Evolutionary conservation across 768 basidiomycete genomes (phyloP), one percentile per base, ranked within the genome.

Genomic region (Lentinus tigrinus): DNA sequence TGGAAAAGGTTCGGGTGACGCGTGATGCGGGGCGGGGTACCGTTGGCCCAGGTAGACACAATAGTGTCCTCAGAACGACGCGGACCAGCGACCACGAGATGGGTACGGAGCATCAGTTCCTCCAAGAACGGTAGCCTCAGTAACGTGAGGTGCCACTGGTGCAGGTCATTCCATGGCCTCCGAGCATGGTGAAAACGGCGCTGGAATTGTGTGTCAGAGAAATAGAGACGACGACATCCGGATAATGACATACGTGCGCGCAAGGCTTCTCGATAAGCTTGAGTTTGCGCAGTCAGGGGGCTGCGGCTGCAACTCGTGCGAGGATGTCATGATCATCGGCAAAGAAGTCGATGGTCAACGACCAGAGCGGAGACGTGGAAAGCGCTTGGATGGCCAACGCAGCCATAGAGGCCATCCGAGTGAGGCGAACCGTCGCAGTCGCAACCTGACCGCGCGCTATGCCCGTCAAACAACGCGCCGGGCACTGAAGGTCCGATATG

Each of bases 311-410:
- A 5, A 57, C 19, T 23, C 31, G 47, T 3, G 34, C 0, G 6
- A 57, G 40, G 1, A 51, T n/a, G 42, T 57, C 48, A 34, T 50
- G 44, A 26, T 57, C 56, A 40, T 50, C 28, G 27, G 40, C 23
- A 48, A 57, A 57, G 38, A 49, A 49, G 14, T 57, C 56, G 11
- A 57, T 36, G 0, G 48, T 57, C 19, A 57, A 40, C 3, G 39
- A 44, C 19, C 42, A 27, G 0, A 57, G 39, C 6, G 17, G 48
- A 6, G 56, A 57, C 4, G 48, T 31, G 4, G 48, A 39, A 1
- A 57, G n/a, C 1, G 48, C 13, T 0, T 38, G 2, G 7, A 57
- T 26, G 11, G 56, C 56, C 3, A 57, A 21, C 0, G 48, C 14
- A 1, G 48, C 17, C 47, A 44, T 40, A 0, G 56, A 57, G 0